A percentile compares a stretch with the other conserved stretches of the same genome.
phyloP scores from a whole-genome alignment of 2,329 filamentous ascomycete species.

The Neopestalotiopsis sp. region DNA sequence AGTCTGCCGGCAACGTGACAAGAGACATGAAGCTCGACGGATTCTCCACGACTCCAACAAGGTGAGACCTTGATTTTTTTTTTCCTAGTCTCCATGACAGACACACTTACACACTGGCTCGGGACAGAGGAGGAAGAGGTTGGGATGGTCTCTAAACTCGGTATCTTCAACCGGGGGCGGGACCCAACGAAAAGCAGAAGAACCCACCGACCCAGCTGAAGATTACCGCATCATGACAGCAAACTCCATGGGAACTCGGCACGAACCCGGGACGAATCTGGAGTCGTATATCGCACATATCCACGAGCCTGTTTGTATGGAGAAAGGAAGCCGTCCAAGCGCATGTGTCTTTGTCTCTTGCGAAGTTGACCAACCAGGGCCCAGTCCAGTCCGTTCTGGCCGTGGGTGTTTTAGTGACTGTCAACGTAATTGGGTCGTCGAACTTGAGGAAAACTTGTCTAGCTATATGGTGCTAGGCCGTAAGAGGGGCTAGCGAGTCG shows the following conservation, averaged over 20 bases:
- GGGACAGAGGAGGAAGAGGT: background rate
- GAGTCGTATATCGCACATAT: background rate
- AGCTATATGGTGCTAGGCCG: background rate
- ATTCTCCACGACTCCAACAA: no score
- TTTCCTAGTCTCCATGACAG: no score
- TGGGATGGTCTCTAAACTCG: background rate
- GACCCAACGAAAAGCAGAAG: no score
- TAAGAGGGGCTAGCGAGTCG: background rate
- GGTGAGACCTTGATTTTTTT: no score
- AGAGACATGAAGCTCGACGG: no score
- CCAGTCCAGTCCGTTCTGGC: constrained; percentile 16
- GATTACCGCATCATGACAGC: constrained; percentile 1
- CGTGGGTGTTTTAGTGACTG: background rate
- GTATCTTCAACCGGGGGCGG: background rate
- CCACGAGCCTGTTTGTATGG: background rate
- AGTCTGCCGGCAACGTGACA: no score
- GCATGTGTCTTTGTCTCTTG: background rate
- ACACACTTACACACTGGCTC: no score
- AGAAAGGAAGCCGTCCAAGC: background rate
- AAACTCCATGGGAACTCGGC: background rate
- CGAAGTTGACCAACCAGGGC: background rate
- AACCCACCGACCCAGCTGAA: background rate
- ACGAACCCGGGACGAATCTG: background rate
- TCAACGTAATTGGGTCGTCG: constrained; percentile 5
- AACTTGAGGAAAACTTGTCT: background rate